Evolutionary conservation across 768 basidiomycete genomes (phyloP).

Genomic region (Fomitopsis serialis): DNA sequence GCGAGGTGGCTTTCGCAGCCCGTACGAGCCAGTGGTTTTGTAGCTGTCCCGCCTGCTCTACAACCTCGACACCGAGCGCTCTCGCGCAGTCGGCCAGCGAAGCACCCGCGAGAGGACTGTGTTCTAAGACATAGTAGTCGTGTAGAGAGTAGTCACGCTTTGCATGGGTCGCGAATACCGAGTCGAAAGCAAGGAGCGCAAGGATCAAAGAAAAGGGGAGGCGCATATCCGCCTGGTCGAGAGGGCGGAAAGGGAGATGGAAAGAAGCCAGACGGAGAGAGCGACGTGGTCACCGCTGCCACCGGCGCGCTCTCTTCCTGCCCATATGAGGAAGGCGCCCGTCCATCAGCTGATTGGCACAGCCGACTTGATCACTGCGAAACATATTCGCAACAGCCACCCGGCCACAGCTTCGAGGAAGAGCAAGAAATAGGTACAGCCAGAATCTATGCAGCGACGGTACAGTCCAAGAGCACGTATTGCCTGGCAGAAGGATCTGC

Average conservation of each 20-base stretch:
- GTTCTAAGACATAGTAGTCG: slow-evolving; percentile 80
- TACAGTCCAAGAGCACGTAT: neutral
- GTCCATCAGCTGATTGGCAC: neutral
- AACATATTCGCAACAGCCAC: neutral
- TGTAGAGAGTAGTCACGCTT: slow-evolving; percentile 56
- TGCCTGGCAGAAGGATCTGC: neutral
- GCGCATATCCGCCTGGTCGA: slow-evolving; percentile 9
- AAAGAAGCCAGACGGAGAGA: neutral
- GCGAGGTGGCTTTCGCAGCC: slow-evolving; percentile 31
- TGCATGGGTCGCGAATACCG: slow-evolving; percentile 34
- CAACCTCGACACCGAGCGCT: slow-evolving; percentile 72
- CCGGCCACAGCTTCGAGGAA: no score
- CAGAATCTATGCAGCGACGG: neutral
- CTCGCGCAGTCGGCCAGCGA: slow-evolving; percentile 55
- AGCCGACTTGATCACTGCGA: neutral
- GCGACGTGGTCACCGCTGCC: neutral
- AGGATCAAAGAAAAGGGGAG: slow-evolving; percentile 23
- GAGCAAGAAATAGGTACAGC: no score
- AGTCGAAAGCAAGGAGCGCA: slow-evolving; percentile 22
- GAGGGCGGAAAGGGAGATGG: neutral
- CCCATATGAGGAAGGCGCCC: neutral
- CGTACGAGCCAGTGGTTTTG: slow-evolving; percentile 80
- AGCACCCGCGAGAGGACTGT: slow-evolving; percentile 46
- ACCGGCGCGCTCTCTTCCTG: neutral
- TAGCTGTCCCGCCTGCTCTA: slow-evolving; percentile 86